These are phyloP conservation scores for Aspergillus indologenus DNA, from an alignment of 495 filamentous ascomycete genomes.

Conservation along the genomic window DNA sequence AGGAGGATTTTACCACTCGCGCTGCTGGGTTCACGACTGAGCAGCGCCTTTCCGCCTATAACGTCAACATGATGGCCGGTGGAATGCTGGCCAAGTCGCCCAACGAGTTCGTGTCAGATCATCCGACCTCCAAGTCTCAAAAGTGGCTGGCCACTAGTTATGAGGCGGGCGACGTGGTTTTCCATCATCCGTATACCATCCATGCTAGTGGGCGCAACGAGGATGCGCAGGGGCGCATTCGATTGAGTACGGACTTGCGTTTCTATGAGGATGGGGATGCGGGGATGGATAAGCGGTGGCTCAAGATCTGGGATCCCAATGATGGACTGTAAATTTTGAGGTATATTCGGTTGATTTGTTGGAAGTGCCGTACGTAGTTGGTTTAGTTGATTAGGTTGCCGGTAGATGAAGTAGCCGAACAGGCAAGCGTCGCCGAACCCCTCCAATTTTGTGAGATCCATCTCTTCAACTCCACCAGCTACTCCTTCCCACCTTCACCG, in stretches of 20 bases:
- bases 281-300: conserved; percentile 32
- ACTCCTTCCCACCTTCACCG: not conserved
- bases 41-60: conserved; percentile 23
- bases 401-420: not conserved
- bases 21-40: conserved; percentile 15
- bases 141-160: conserved; percentile 48
- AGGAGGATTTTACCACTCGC: conserved; percentile 19
- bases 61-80: conserved; percentile 21
- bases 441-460: not conserved
- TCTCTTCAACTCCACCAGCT: not conserved
- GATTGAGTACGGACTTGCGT: conserved; percentile 48
- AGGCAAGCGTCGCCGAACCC: not conserved
- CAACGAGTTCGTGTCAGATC: conserved; percentile 17
- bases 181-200: conserved; percentile 49
- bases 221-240: conserved; percentile 40
- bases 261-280: conserved; percentile 39
- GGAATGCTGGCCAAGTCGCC: conserved; percentile 21
- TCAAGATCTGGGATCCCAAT: conserved; percentile 22
- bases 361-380: not conserved
- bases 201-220: conserved; percentile 50
- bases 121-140: conserved; percentile 13
- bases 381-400: no score
- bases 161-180: conserved; percentile 54
- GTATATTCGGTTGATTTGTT: not conserved
- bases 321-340: conserved; percentile 22